These are phyloP conservation scores for Stephania japonica DNA, from an alignment of 164 flowering plant species.

Conservation along the genomic window DNA sequence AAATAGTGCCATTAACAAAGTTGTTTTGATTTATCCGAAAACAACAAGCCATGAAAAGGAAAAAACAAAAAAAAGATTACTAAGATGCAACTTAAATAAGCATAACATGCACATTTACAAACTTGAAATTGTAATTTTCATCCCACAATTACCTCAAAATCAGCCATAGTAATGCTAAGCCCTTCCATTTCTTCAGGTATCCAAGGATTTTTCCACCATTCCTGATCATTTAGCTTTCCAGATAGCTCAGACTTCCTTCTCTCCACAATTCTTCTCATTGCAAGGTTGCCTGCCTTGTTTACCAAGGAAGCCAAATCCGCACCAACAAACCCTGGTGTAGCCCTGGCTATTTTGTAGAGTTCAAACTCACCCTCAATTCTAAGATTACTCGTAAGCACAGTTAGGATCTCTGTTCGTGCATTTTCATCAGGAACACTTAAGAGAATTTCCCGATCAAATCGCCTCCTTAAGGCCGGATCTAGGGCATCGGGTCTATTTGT, in stretches of 20 bases:
- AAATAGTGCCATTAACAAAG: not conserved
- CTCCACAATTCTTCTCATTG: slow-evolving; percentile 59
- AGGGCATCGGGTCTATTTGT: slow-evolving; percentile 94
- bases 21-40: not conserved
- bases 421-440: slow-evolving; percentile 81
- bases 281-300: slow-evolving; percentile 78
- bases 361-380: slow-evolving; percentile 73
- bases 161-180: slow-evolving; percentile 69
- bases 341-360: slow-evolving; percentile 57
- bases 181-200: slow-evolving; percentile 61
- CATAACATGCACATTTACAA: not conserved
- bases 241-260: slow-evolving; percentile 43
- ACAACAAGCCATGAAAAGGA: not conserved
- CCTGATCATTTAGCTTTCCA: slow-evolving; percentile 19
- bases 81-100: not conserved
- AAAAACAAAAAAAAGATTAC: too few species aligned
- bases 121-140: not conserved
- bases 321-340: slow-evolving; percentile 91
- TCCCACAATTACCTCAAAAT: slow-evolving; percentile 68
- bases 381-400: slow-evolving; percentile 50
- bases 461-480: slow-evolving; percentile 80
- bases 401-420: slow-evolving; percentile 70
- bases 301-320: slow-evolving; percentile 74
- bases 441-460: slow-evolving; percentile 80
- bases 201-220: slow-evolving; percentile 69